Base-by-base conservation (phyloP, 371 early-diverging fungal genomes). In the Actinomortierella wolfii region DNA sequence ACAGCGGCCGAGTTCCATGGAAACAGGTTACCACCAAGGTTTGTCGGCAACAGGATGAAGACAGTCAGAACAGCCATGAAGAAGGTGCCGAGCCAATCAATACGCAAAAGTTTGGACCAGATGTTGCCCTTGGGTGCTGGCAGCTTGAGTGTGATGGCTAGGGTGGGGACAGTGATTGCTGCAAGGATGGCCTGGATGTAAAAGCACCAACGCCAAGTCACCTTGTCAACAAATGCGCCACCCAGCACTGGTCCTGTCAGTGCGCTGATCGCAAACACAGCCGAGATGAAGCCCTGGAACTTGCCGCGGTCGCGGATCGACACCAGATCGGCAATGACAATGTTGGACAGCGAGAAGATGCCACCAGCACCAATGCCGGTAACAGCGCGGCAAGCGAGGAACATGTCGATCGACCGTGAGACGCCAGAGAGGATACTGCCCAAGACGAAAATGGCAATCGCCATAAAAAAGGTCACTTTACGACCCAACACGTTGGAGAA, bases 1-100 rank as follows among this genome's bases (percentile, higher is more conserved):
- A 92, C 83, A 11, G 79, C 48, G 1, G 88, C 87, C 51, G 90
- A 88, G 39, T 78, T 63, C 93, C 93, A 93, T 3, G 83, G 62
- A 67, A 79, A 81, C 3, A 80, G 79, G 48, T 84, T 85, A 9
- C 94, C 94, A 39, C 89, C 92, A 80, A 88, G 81, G 14, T 86
- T 81, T 6, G 90, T 81, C 5, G 90, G 88, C 23, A 91, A 56
- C 40, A 93, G 71, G 21, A 92, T 71, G 14, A 79, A 78, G 11
- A 89, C 63, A 0, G 88, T 80, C 14, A 81, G 62, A 9, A 46
- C 46, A 1, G 64, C 61, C 49, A 78, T 28, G 17, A 62, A 63
- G 29, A 68, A 58, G 1, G 68, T 59, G 2, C 79, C 76, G 2
- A 54, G 13, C 52, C 51, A 74, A 60, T 78, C 79, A 15, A 78